phyloP scores from a whole-genome alignment of 2,329 filamentous ascomycete genomes.

The Calonectria pauciramosa region DNA sequence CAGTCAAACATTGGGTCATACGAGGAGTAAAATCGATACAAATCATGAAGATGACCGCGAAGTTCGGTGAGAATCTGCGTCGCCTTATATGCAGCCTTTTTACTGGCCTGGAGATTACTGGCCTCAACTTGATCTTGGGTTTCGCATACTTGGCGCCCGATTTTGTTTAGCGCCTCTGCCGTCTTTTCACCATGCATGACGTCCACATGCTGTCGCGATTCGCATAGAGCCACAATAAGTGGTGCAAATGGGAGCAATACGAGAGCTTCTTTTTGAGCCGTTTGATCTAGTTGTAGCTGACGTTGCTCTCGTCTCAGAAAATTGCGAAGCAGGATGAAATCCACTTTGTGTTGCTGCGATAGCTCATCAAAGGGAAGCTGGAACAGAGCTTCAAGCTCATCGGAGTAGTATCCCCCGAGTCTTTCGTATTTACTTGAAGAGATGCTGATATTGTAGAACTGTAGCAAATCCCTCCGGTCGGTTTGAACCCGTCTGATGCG shows the following conservation, averaged over 20 bases:
- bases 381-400: slow-evolving; percentile 53
- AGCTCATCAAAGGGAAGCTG: slow-evolving; percentile 45
- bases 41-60: slow-evolving; percentile 58
- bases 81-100: slow-evolving; percentile 62
- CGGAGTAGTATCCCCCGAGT: slow-evolving; percentile 56
- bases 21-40: slow-evolving; percentile 64
- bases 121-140: slow-evolving; percentile 52
- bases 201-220: slow-evolving; percentile 60
- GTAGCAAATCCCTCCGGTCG: slow-evolving; percentile 62
- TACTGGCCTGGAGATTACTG: slow-evolving; percentile 51
- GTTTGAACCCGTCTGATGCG: slow-evolving; percentile 58
- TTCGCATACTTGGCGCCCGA: slow-evolving; percentile 49
- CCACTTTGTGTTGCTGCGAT: slow-evolving; percentile 60
- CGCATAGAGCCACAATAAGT: slow-evolving; percentile 59
- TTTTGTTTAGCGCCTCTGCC: slow-evolving; percentile 57
- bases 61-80: slow-evolving; percentile 58
- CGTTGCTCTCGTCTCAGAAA: slow-evolving; percentile 54
- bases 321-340: slow-evolving; percentile 65
- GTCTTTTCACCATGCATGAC: slow-evolving; percentile 58
- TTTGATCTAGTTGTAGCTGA: slow-evolving; percentile 56
- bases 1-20: slow-evolving; percentile 71
- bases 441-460: slow-evolving; percentile 63
- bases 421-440: slow-evolving; percentile 56
- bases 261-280: slow-evolving; percentile 52
- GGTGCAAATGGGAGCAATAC: slow-evolving; percentile 60